Evolutionary conservation across 345 rosid genomes (phyloP).

Genomic region (Arabidopsis suecica): DNA sequence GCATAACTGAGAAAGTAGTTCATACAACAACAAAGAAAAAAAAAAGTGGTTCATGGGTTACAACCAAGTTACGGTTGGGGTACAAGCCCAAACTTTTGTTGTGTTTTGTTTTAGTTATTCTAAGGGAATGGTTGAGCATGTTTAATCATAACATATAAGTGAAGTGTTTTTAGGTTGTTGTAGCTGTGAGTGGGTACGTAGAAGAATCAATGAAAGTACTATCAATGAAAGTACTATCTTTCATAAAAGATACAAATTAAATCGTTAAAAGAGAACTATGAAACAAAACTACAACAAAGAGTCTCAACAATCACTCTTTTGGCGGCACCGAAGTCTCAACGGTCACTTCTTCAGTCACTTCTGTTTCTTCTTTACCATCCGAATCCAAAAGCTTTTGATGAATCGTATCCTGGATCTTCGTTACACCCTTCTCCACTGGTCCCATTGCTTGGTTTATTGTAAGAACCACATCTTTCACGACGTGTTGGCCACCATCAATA

Average conservation of each 20-base stretch:
- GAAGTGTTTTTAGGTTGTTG: too few relatives aligned
- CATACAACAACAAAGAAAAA: too few relatives aligned
- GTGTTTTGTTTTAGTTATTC: too few relatives aligned
- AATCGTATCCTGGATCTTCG: constrained; percentile 71
- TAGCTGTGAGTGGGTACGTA: too few relatives aligned
- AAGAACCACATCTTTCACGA: constrained; percentile 76
- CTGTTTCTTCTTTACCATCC: constrained; percentile 44
- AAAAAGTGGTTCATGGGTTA: too few relatives aligned
- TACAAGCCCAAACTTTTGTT: too few relatives aligned
- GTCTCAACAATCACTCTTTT: neutral
- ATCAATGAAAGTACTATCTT: neutral
- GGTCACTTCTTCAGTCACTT: constrained; percentile 48
- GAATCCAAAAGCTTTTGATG: constrained; percentile 51
- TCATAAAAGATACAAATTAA: neutral
- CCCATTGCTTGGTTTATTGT: constrained; percentile 90
- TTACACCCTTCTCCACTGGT: constrained; percentile 86
- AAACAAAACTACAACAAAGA: neutral
- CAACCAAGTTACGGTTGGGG: too few relatives aligned
- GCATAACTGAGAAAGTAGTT: too few relatives aligned
- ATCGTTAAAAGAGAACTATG: neutral
- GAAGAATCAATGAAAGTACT: too few relatives aligned
- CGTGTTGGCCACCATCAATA: constrained; percentile 75
- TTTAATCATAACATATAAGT: too few relatives aligned
- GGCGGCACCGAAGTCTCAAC: constrained; percentile 37
- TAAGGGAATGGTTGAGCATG: too few relatives aligned